Evolutionary conservation across 2,329 filamentous ascomycete genomes (phyloP).

Genomic region (Coniella vitis): DNA sequence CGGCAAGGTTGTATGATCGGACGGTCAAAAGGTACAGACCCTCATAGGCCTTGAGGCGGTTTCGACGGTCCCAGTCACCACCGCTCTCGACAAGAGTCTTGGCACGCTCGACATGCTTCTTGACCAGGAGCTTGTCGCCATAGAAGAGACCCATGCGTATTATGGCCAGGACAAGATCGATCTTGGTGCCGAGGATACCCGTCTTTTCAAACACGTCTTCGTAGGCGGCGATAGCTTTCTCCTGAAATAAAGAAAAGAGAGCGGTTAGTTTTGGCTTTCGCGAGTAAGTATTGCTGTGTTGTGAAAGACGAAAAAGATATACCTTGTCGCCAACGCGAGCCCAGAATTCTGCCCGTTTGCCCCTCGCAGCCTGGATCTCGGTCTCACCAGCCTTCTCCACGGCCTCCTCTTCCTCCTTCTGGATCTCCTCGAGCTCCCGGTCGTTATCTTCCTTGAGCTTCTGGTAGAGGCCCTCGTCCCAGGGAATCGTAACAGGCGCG

Average conservation of each 20-base stretch:
- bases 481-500: constrained; percentile 64
- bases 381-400: constrained; percentile 94
- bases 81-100: constrained; percentile 87
- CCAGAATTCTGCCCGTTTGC: constrained; percentile 94
- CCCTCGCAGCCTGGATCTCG: constrained; percentile 84
- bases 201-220: constrained; percentile 95
- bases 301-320: constrained; percentile 18
- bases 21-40: constrained; percentile 88
- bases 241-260: constrained; percentile 42
- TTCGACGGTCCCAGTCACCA: constrained; percentile 97
- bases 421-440: constrained; percentile 65
- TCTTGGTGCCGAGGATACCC: constrained; percentile 93
- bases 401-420: constrained; percentile 89
- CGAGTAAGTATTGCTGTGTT: background rate
- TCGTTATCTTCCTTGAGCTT: constrained; percentile 71
- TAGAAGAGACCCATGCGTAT: constrained; percentile 95
- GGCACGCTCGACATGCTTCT: constrained; percentile 88
- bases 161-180: constrained; percentile 92
- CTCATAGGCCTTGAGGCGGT: constrained; percentile 97
- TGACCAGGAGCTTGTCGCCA: constrained; percentile 83
- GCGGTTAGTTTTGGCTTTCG: background rate
- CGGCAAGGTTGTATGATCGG: constrained; percentile 82
- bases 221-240: constrained; percentile 87
- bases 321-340: constrained; percentile 96
- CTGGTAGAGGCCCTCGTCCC: constrained; percentile 86